Base-by-base conservation (phyloP, 495 filamentous ascomycete species). In the Acidomyces sp. region DNA sequence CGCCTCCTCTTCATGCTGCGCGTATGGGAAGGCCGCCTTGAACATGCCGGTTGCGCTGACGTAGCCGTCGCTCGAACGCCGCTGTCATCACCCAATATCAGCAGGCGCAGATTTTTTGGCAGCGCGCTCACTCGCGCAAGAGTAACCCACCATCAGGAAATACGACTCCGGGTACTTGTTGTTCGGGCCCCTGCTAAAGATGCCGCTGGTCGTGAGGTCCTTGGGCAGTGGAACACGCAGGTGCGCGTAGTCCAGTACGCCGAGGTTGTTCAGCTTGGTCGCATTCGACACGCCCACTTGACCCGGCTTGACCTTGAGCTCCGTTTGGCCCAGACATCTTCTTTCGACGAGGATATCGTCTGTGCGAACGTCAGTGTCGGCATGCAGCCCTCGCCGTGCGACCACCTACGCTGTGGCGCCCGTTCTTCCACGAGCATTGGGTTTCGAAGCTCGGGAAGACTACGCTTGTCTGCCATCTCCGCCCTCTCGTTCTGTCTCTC, bases 21-120 rank as follows among this genome's bases (percentile, higher is more conserved):
- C 85, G 70, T 86, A 96, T 3, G 90, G 90, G 59, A 95, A 97
- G 4, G 88, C 84, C 41, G 92, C 92, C 64, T 96, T 97, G 70
- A 96, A 97, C 92, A 97, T 96, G 56, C 92, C 90, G 37, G 90
- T 96, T 4, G 90, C 86, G 52, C 85, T 94, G 27, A 97, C 76
- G 55, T 69, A 95, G 27, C 92, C 92, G 64, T 97, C 90, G 56
- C 77, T 78, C 65, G 85, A 93, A 43, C 90, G 82, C 58, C 92
- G 77, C 76, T 80, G 53, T 54, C 10, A 32, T 38, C 22, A n/a
- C 18, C n/a, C n/a, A n/a, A 32, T 37, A 33, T 54, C 32, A 45
- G 19, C 9, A 28, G 19, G 33, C 24, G 41, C 36, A 24, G 12
- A n/a, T 19, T 7, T 15, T 34, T 1, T 32, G 19, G 22, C 33